phyloP scores from a whole-genome alignment of 1,284 basidiomycete genomes.

The Malassezia sympodialis region DNA sequence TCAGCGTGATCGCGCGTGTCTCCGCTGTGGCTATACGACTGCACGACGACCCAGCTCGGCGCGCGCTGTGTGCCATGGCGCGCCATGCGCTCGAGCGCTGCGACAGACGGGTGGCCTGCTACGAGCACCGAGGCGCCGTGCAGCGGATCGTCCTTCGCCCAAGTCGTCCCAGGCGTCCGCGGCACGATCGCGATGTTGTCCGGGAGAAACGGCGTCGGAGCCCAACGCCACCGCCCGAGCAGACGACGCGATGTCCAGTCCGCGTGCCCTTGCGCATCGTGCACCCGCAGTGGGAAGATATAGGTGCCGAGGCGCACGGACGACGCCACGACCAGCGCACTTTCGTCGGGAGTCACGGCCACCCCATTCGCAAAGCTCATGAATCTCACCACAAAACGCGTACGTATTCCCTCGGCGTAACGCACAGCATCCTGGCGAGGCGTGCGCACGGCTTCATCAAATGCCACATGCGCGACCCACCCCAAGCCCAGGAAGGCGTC shows the following conservation, averaged over 20 bases:
- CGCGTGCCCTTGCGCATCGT: background rate
- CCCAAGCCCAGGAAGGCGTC: constrained; percentile 8
- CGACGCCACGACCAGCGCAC: constrained; percentile 2
- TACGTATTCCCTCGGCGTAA: background rate
- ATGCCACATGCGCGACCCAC: constrained; percentile 7
- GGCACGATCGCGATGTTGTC: constrained; percentile 11
- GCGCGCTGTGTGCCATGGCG: background rate
- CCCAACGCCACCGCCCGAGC: background rate
- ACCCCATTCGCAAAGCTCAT: constrained; percentile 16
- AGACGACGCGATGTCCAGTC: background rate
- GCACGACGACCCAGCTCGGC: constrained; percentile 14
- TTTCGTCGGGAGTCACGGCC: background rate
- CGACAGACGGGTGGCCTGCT: constrained; percentile 14
- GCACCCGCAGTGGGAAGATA: constrained; percentile 9
- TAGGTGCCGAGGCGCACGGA: constrained; percentile 2
- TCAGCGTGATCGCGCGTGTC: background rate
- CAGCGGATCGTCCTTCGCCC: constrained; percentile 3
- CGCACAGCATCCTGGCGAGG: background rate
- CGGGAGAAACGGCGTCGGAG: constrained; percentile 11
- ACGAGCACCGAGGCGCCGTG: constrained; percentile 5
- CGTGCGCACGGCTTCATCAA: background rate
- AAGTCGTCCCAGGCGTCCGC: background rate
- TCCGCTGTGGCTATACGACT: background rate
- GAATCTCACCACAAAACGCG: background rate
- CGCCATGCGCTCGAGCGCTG: constrained; percentile 1